A percentile compares a stretch with the other conserved stretches of the same genome.
Evolutionary conservation across 2,329 filamentous ascomycete species (phyloP).

Genomic region (Hypoxylon sp.): DNA sequence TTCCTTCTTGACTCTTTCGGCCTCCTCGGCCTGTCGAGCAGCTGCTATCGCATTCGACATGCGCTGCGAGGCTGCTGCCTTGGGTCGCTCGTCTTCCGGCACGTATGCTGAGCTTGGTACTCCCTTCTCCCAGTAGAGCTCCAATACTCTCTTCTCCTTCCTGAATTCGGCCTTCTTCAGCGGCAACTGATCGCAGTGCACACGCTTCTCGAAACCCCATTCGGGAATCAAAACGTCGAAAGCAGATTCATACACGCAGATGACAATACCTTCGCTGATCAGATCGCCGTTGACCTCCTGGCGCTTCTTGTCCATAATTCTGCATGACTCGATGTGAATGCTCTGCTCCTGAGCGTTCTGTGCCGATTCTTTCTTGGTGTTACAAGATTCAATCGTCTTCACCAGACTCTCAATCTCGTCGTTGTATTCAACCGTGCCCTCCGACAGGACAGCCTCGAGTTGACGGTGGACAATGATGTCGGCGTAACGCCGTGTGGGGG

Average conservation of each 20-base stretch:
- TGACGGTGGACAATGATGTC: slow-evolving; percentile 97
- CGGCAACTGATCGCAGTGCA: slow-evolving; percentile 97
- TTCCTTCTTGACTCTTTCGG: slow-evolving; percentile 82
- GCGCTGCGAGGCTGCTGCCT: slow-evolving; percentile 77
- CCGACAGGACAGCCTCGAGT: slow-evolving; percentile 84
- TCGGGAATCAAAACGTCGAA: slow-evolving; percentile 98
- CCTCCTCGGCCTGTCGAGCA: slow-evolving; percentile 81
- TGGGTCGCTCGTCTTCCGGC: slow-evolving; percentile 94
- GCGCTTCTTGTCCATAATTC: slow-evolving; percentile 91
- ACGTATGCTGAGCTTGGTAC: slow-evolving; percentile 95
- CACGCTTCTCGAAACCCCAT: slow-evolving; percentile 98
- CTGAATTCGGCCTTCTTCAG: slow-evolving; percentile 99
- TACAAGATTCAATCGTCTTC: slow-evolving; percentile 95
- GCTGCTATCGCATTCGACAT: slow-evolving; percentile 79
- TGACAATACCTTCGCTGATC: slow-evolving; percentile 92
- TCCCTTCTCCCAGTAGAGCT: slow-evolving; percentile 99
- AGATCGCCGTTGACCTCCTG: slow-evolving; percentile 89
- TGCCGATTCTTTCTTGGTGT: slow-evolving; percentile 98
- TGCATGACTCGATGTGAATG: slow-evolving; percentile 97
- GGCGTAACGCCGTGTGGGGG: slow-evolving; percentile 91
- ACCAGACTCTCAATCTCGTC: slow-evolving; percentile 88
- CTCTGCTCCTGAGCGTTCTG: slow-evolving; percentile 98
- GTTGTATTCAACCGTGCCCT: slow-evolving; percentile 81
- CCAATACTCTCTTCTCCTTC: slow-evolving; percentile 92
- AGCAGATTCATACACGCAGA: slow-evolving; percentile 97